These are phyloP conservation scores for Magnaporthiopsis poae DNA, from an alignment of 2,329 filamentous ascomycete genomes.

Conservation along the genomic window DNA sequence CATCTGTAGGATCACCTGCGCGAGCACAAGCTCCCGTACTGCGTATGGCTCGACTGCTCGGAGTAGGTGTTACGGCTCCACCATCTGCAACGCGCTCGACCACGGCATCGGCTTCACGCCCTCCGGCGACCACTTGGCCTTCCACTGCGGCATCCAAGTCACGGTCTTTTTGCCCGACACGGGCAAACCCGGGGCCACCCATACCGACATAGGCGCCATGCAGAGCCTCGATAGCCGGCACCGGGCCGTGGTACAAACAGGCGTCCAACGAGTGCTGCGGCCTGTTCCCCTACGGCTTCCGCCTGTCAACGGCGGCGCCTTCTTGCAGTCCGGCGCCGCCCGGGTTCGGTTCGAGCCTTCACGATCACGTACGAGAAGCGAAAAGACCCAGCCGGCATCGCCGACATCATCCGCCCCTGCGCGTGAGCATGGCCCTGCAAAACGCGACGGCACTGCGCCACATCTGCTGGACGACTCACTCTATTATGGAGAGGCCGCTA, in stretches of 20 bases:
- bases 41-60: slow-evolving; percentile 33
- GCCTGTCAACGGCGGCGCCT: slow-evolving; percentile 34
- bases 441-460: slow-evolving; percentile 37
- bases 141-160: slow-evolving; percentile 22
- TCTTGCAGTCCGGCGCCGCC: slow-evolving; percentile 35
- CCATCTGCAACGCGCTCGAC: slow-evolving; percentile 36
- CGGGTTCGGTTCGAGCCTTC: slow-evolving; percentile 24
- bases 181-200: slow-evolving; percentile 23
- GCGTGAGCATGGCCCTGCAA: slow-evolving; percentile 25
- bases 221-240: slow-evolving; percentile 21
- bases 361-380: slow-evolving; percentile 29
- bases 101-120: slow-evolving; percentile 37
- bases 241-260: slow-evolving; percentile 21
- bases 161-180: slow-evolving; percentile 29
- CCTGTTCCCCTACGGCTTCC: slow-evolving; percentile 29
- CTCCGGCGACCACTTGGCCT: slow-evolving; percentile 29
- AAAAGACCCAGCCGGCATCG: slow-evolving; percentile 24
- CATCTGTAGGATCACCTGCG: slow-evolving; percentile 40
- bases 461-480: slow-evolving; percentile 21
- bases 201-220: slow-evolving; percentile 38
- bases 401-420: slow-evolving; percentile 28
- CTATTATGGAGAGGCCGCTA: slow-evolving; percentile 21
- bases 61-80: slow-evolving; percentile 30
- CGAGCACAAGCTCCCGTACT: slow-evolving; percentile 25
- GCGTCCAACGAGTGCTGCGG: slow-evolving; percentile 19